These are phyloP conservation scores for Yarrowia osloensis DNA, from an alignment of 805 yeast genomes.

Conservation along the genomic window DNA sequence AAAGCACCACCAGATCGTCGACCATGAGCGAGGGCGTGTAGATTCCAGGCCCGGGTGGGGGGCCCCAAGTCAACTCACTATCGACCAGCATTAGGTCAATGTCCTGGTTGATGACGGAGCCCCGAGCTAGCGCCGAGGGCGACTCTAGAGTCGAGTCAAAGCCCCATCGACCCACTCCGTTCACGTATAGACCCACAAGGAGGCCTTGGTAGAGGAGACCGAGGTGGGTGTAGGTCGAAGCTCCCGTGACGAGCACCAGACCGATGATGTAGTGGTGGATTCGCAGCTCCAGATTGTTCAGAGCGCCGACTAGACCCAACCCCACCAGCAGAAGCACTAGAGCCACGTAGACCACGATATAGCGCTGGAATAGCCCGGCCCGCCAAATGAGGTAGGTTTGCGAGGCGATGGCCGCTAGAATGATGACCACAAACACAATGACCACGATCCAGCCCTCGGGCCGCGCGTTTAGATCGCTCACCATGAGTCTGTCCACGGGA, in stretches of 20 bases:
- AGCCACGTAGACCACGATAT: slow-evolving; percentile 37
- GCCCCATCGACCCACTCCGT: slow-evolving; percentile 93
- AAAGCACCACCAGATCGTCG: slow-evolving; percentile 4
- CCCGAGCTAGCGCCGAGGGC: slow-evolving; percentile 25
- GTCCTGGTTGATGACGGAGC: slow-evolving; percentile 16
- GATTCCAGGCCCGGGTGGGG: slow-evolving; percentile 15
- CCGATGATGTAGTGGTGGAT: slow-evolving; percentile 82
- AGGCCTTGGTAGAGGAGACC: slow-evolving; percentile 76
- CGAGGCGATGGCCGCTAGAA: slow-evolving; percentile 58
- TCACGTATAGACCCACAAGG: slow-evolving; percentile 72
- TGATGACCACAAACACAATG: slow-evolving; percentile 49
- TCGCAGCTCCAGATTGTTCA: slow-evolving; percentile 66
- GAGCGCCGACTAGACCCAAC: slow-evolving; percentile 2
- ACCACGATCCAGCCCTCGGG: slow-evolving; percentile 64
- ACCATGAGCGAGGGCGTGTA: slow-evolving; percentile 26
- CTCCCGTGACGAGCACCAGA: slow-evolving; percentile 76
- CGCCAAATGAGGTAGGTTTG: slow-evolving; percentile 84
- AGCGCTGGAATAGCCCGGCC: slow-evolving; percentile 57
- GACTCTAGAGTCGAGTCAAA: slow-evolving; percentile 64
- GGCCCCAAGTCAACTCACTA: slow-evolving; percentile 13
- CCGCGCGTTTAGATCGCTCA: slow-evolving; percentile 67
- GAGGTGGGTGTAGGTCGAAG: slow-evolving; percentile 54
- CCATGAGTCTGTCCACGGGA: slow-evolving; percentile 82
- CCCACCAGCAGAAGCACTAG: slow-evolving; percentile 11
- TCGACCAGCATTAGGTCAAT: slow-evolving; percentile 2